Conservation (phyloP, 495 filamentous ascomycete genomes). For the Xylaria nigripes region DNA sequence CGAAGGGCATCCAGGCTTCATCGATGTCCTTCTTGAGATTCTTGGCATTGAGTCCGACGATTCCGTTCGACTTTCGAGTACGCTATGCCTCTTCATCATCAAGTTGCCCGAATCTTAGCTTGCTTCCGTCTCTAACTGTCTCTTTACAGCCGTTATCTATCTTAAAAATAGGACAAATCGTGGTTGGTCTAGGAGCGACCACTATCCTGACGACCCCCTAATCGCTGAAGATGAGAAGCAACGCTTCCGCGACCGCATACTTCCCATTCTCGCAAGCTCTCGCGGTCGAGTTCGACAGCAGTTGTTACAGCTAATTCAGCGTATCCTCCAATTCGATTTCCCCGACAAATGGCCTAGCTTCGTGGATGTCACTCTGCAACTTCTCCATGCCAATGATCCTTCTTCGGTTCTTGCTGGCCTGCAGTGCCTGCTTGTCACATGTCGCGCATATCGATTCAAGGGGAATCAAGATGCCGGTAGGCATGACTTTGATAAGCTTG, state of each 20-base stretch:
- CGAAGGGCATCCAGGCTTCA: constrained; percentile 83
- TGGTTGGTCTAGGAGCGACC: constrained; percentile 76
- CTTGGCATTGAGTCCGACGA: constrained; percentile 78
- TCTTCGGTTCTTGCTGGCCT: constrained; percentile 83
- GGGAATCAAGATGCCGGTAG: constrained; percentile 59
- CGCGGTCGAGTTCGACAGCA: constrained; percentile 75
- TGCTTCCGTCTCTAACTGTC: constrained; percentile 10
- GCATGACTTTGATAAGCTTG: constrained; percentile 86
- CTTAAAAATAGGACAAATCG: constrained; percentile 93
- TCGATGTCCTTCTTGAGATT: constrained; percentile 83
- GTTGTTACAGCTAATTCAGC: constrained; percentile 86
- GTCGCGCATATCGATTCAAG: constrained; percentile 91
- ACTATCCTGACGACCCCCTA: constrained; percentile 51
- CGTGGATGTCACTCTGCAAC: constrained; percentile 78
- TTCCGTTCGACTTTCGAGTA: constrained; percentile 81
- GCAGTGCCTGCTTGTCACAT: constrained; percentile 88
- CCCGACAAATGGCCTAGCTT: constrained; percentile 89
- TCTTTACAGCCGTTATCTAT: constrained; percentile 75
- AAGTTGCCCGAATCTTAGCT: neutral
- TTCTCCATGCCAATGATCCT: constrained; percentile 75
- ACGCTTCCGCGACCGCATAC: constrained; percentile 74
- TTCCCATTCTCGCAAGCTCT: constrained; percentile 79
- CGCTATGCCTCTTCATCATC: constrained; percentile 19
- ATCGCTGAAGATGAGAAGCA: constrained; percentile 86
- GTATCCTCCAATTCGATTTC: constrained; percentile 92